Evolutionary conservation across 1,139 yeast genomes (phyloP), one percentile per base, ranked within the genome.

Genomic region (Suhomyces anneliseae): DNA sequence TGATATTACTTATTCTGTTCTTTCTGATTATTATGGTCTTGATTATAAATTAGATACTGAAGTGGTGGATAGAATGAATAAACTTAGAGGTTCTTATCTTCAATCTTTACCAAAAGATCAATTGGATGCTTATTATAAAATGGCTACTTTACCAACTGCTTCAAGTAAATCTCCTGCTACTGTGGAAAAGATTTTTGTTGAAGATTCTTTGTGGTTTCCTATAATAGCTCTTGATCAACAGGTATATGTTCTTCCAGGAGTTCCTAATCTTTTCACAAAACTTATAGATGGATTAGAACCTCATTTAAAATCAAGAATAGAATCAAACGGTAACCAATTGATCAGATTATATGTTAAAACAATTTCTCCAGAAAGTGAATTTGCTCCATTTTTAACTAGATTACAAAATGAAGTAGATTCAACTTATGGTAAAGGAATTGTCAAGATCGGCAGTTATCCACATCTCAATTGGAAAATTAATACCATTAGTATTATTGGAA

Each of bases 361-460:
- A 0, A 55, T 64, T 0, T 61, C 78, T 12, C 68, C 78, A 1
- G 96, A 90, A 59, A 79, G 89, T 12, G 81, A 75, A 47, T 76
- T 89, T 58, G 93, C 96, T 0, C 83, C 87, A 5, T 81, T 72
- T 49, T 70, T 90, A 49, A 60, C 79, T 2, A 62, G 66, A 2
- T 63, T 85, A 40, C 95, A 87, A 56, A 55, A 62, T 1, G 64
- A 70, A 40, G 78, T 79, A 38, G 69, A 68, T 45, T 58, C 54
- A 6, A 60, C 67, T n/a, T 68, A 62, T 38, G 74, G 73, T 3
- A 44, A 44, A 11, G 66, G 68, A 3, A 52, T 54, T 2, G 74
- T 89, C 45, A 89, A 89, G 61, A 72, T 90, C 40, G 96, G 96
- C 4, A 84, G 92, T 37, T 90, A 90, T 60, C 96, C 96, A 0